A percentile compares a stretch with the other conserved stretches of the same genome.
Evolutionary conservation across 768 basidiomycete species (phyloP).

Genomic region (Russula abietina): DNA sequence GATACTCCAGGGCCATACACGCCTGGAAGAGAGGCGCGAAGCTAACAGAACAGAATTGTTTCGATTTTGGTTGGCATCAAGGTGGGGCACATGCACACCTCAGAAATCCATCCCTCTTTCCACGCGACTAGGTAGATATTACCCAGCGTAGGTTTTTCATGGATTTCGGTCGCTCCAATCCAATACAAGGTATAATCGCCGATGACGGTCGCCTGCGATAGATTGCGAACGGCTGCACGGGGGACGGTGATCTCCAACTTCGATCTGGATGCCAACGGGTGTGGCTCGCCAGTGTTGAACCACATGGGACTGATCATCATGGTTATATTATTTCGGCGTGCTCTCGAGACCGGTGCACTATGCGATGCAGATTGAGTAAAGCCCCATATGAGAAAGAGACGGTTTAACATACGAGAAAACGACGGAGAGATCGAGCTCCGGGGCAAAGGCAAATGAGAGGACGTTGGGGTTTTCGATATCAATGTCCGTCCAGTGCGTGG

Average conservation of each 20-base stretch:
- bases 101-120: constrained; percentile 11
- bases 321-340: background rate
- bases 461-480: constrained; percentile 1
- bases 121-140: constrained; percentile 13
- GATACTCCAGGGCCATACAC: constrained; percentile 9
- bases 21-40: background rate
- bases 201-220: constrained; percentile 13
- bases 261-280: constrained; percentile 3
- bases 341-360: background rate
- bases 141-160: background rate
- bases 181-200: constrained; percentile 17
- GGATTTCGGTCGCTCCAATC: background rate
- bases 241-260: constrained; percentile 1
- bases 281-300: constrained; percentile 10
- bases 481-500: constrained; percentile 6
- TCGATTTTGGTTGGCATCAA: background rate
- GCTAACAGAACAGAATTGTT: background rate
- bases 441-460: constrained; percentile 14
- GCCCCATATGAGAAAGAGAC: background rate
- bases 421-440: constrained; percentile 13
- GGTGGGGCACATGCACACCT: background rate
- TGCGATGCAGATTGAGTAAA: background rate
- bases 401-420: constrained; percentile 8
- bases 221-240: constrained; percentile 9
- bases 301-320: constrained; percentile 7